Conservation (phyloP, 2,329 filamentous ascomycete species). For the Alternaria sp. region DNA sequence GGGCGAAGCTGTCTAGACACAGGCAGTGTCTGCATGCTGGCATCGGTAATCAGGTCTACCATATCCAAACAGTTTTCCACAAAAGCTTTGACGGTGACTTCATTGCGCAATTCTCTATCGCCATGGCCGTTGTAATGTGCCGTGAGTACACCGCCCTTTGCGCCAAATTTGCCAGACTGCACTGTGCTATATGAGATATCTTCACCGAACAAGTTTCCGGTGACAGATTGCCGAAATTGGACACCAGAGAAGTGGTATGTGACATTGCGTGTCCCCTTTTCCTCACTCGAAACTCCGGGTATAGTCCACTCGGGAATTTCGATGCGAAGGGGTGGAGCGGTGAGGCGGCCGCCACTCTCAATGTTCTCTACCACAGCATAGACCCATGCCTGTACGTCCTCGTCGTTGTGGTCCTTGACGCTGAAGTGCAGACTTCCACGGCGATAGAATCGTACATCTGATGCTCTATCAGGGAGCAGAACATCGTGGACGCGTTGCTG, state of each 20-base stretch:
- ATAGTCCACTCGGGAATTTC: slow-evolving; percentile 43
- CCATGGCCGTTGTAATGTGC: slow-evolving; percentile 18
- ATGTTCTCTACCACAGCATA: slow-evolving; percentile 34
- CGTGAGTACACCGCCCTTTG: slow-evolving; percentile 31
- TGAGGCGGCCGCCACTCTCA: slow-evolving; percentile 37
- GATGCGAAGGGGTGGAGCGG: slow-evolving; percentile 38
- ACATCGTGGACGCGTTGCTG: slow-evolving; percentile 37
- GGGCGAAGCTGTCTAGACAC: slow-evolving; percentile 19
- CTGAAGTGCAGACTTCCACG: slow-evolving; percentile 25
- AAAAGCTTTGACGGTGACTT: slow-evolving; percentile 24
- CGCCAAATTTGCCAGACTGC: slow-evolving; percentile 42
- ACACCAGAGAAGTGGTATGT: slow-evolving; percentile 43
- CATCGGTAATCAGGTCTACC: slow-evolving; percentile 32
- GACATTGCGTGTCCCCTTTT: slow-evolving; percentile 18
- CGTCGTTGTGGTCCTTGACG: slow-evolving; percentile 14
- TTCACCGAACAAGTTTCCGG: slow-evolving; percentile 20
- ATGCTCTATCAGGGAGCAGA: slow-evolving; percentile 39
- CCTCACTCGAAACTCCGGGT: slow-evolving; percentile 19
- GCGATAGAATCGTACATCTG: slow-evolving; percentile 40
- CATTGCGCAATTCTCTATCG: slow-evolving; percentile 12
- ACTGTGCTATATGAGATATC: slow-evolving; percentile 27
- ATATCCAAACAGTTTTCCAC: slow-evolving; percentile 28
- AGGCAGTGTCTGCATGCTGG: slow-evolving; percentile 25
- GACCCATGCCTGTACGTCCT: slow-evolving; percentile 28
- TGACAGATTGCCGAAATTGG: slow-evolving; percentile 37